Percentiles rank a stretch among this genome's conserved stretches.
These are phyloP conservation scores for Chrysoporthe deuterocubensis DNA, from an alignment of 2,329 filamentous ascomycete species.

Conservation along the genomic window DNA sequence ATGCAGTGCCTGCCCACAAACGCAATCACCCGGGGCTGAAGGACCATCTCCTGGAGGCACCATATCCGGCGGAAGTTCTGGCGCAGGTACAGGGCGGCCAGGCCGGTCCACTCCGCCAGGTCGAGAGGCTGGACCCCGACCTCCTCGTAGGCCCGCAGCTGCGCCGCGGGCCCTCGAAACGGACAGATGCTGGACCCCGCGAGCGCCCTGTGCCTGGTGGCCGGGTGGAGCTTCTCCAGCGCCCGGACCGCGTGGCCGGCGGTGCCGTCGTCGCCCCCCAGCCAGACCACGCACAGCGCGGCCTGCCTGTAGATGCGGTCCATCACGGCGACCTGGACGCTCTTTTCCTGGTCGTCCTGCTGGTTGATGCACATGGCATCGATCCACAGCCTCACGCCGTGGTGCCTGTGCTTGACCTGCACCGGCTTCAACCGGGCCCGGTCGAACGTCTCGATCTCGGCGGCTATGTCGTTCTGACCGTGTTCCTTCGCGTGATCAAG, in stretches of 20 bases:
- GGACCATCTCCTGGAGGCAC: neutral
- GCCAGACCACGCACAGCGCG: conserved; percentile 18
- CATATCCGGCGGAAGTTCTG: neutral
- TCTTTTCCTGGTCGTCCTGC: conserved; percentile 17
- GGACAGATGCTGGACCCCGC: neutral
- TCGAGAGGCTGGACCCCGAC: neutral
- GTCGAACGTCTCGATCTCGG: neutral
- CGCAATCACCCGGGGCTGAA: neutral
- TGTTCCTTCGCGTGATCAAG: neutral
- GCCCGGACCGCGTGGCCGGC: neutral
- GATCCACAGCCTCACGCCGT: neutral
- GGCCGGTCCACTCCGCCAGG: neutral
- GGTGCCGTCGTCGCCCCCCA: conserved; percentile 14
- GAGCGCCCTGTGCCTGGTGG: neutral
- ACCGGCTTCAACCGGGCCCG: neutral
- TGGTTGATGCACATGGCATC: conserved; percentile 26
- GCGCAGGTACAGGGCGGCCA: neutral
- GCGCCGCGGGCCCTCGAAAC: neutral
- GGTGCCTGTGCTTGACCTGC: neutral
- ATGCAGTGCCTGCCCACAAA: neutral
- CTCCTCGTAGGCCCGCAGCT: neutral
- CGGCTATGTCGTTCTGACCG: neutral
- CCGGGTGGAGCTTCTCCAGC: neutral
- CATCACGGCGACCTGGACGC: conserved; percentile 23
- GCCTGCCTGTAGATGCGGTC: conserved; percentile 14